Evolutionary conservation across 208 protist species (phyloP).

Genomic region (Leishmania guyanensis): DNA sequence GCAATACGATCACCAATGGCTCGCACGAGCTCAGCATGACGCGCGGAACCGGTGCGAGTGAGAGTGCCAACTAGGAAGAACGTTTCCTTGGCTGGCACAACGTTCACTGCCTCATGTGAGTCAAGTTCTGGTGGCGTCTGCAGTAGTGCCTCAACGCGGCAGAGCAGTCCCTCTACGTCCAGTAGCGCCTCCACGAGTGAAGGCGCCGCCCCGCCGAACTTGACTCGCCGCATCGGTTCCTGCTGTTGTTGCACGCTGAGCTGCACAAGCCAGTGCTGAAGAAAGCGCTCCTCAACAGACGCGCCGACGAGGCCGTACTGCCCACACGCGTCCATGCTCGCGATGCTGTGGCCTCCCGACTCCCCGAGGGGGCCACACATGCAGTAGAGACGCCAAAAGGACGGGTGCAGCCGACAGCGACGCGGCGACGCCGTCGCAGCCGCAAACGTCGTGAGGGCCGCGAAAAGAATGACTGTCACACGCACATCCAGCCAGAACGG

Average conservation of each 20-base stretch:
- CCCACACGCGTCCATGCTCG: conserved; percentile 51
- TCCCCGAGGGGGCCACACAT: conserved; percentile 78
- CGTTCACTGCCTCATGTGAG: conserved; percentile 29
- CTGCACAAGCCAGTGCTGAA: conserved; percentile 24
- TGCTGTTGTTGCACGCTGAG: conserved; percentile 12
- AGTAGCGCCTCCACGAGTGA: conserved; percentile 46
- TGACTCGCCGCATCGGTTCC: background rate
- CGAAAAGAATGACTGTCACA: conserved; percentile 67
- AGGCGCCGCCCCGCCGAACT: background rate
- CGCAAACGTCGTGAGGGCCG: conserved; percentile 61
- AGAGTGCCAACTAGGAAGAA: conserved; percentile 77
- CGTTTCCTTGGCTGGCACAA: conserved; percentile 50
- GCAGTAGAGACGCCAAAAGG: conserved; percentile 72
- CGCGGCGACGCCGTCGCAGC: conserved; percentile 38
- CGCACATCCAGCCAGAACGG: conserved; percentile 87
- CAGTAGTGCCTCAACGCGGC: conserved; percentile 39
- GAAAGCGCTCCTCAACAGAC: conserved; percentile 44
- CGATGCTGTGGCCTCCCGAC: conserved; percentile 51
- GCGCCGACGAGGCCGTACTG: conserved; percentile 46
- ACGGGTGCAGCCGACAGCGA: conserved; percentile 17
- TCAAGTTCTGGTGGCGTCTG: background rate
- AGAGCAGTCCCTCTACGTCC: conserved; percentile 28
- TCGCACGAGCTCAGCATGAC: conserved; percentile 28
- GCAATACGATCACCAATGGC: conserved; percentile 34
- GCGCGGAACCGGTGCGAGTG: conserved; percentile 20